Conservation (phyloP, 495 filamentous ascomycete species). For the Penicillium nucicola region DNA sequence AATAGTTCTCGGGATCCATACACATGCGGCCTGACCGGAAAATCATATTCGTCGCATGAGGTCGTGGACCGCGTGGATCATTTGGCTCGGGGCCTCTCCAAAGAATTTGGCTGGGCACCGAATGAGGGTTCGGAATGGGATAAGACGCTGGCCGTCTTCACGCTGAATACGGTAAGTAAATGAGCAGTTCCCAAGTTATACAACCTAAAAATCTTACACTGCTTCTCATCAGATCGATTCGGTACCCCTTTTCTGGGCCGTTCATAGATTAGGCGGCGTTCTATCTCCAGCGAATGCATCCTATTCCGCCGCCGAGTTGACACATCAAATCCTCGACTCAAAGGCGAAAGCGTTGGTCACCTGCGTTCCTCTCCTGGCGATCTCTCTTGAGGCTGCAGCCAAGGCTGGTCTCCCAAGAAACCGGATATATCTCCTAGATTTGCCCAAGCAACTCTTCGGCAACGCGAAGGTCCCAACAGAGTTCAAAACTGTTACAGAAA, state of each 20-base stretch:
- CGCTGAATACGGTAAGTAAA: slow-evolving; percentile 69
- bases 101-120: slow-evolving; percentile 70
- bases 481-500: slow-evolving; percentile 68
- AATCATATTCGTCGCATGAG: slow-evolving; percentile 63
- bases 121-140: slow-evolving; percentile 82
- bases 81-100: slow-evolving; percentile 67
- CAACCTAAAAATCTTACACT: not conserved
- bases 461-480: slow-evolving; percentile 43
- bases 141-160: slow-evolving; percentile 75
- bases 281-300: slow-evolving; percentile 79
- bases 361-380: slow-evolving; percentile 69
- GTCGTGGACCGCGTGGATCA: slow-evolving; percentile 64
- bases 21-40: slow-evolving; percentile 77
- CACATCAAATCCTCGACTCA: slow-evolving; percentile 75
- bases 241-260: slow-evolving; percentile 69
- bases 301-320: slow-evolving; percentile 71
- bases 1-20: slow-evolving; percentile 67
- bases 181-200: not conserved
- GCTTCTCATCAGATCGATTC: slow-evolving; percentile 65
- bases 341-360: slow-evolving; percentile 76
- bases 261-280: slow-evolving; percentile 74
- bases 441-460: slow-evolving; percentile 54
- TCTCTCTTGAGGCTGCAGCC: slow-evolving; percentile 65
- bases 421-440: slow-evolving; percentile 69
- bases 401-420: slow-evolving; percentile 65